phyloP scores from a whole-genome alignment of 1,284 basidiomycete genomes.

The Calocybe gambosa region DNA sequence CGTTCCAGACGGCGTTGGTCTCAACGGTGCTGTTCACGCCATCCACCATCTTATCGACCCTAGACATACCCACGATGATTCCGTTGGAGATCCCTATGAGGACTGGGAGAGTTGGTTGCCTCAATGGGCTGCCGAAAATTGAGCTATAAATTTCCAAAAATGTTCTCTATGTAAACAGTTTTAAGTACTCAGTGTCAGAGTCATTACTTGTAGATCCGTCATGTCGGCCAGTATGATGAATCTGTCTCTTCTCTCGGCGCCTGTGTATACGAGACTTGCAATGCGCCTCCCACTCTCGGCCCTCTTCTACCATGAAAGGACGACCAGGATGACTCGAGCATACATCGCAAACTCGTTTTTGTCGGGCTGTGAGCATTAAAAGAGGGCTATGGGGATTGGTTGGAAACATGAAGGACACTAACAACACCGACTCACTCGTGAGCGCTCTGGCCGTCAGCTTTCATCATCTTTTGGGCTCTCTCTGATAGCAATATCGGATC shows the following conservation, averaged over 20 bases:
- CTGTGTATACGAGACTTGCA: conserved; percentile 55
- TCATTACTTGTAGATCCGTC: not conserved
- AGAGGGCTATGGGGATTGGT: conserved; percentile 38
- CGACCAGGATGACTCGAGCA: conserved; percentile 61
- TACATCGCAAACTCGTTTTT: conserved; percentile 55
- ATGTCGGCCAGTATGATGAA: not conserved
- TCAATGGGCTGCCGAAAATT: conserved; percentile 22
- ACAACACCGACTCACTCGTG: conserved; percentile 40
- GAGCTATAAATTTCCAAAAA: not conserved
- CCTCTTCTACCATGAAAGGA: conserved; percentile 75
- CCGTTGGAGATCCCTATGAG: conserved; percentile 34
- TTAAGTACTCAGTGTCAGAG: conserved; percentile 1
- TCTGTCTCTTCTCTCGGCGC: conserved; percentile 26
- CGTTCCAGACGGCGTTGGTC: conserved; percentile 46
- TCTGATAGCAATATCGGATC: conserved; percentile 55
- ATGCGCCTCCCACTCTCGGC: conserved; percentile 63
- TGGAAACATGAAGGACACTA: conserved; percentile 4
- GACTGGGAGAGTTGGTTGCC: conserved; percentile 53
- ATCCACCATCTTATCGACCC: conserved; percentile 50
- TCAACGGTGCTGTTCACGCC: conserved; percentile 62
- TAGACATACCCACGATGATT: conserved; percentile 23
- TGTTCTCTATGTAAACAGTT: conserved; percentile 2
- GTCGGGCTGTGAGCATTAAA: conserved; percentile 50
- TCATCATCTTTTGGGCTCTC: conserved; percentile 46
- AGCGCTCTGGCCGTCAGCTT: conserved; percentile 32